A percentile compares a stretch with the other conserved stretches of the same genome.
phyloP scores from a whole-genome alignment of 1,284 basidiomycete genomes.

The Boletellus deceptivus region DNA sequence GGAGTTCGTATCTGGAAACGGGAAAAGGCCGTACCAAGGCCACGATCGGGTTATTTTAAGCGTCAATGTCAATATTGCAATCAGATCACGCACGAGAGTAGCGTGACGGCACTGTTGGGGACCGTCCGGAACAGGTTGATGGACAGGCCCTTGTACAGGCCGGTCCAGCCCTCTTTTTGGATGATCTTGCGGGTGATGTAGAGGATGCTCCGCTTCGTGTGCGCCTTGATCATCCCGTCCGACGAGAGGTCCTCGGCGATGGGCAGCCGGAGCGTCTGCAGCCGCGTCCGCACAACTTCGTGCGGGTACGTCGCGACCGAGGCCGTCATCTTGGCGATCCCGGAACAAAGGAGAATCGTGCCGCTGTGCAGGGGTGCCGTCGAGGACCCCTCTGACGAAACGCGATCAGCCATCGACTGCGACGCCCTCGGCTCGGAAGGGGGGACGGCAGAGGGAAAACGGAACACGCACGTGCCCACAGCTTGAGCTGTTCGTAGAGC shows the following conservation, averaged over 20 bases:
- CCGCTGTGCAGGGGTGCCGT: constrained; percentile 60
- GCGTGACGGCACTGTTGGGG: constrained; percentile 90
- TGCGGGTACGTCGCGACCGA: constrained; percentile 94
- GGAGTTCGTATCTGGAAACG: constrained; percentile 66
- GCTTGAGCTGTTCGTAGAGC: constrained; percentile 89
- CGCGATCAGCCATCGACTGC: constrained; percentile 2
- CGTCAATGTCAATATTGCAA: no score
- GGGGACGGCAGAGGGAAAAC: background rate
- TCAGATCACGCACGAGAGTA: constrained; percentile 74
- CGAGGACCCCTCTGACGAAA: constrained; percentile 44
- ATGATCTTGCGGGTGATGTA: constrained; percentile 74
- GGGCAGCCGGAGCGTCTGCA: constrained; percentile 79
- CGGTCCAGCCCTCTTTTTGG: constrained; percentile 79
- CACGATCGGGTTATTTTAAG: background rate
- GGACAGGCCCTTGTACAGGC: constrained; percentile 86
- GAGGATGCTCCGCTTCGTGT: constrained; percentile 60
- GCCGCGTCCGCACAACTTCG: constrained; percentile 89
- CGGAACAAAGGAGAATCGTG: constrained; percentile 84
- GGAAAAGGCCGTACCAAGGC: background rate
- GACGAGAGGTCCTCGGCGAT: constrained; percentile 54
- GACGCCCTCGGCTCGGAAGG: background rate
- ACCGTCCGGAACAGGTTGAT: constrained; percentile 91
- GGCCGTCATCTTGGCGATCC: constrained; percentile 90
- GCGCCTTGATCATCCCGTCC: constrained; percentile 54
- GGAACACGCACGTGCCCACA: constrained; percentile 67